Evolutionary conservation across 83 land plant species (phyloP), one percentile per base, ranked within the genome.

Genomic region (Isoetes engelmannii): DNA sequence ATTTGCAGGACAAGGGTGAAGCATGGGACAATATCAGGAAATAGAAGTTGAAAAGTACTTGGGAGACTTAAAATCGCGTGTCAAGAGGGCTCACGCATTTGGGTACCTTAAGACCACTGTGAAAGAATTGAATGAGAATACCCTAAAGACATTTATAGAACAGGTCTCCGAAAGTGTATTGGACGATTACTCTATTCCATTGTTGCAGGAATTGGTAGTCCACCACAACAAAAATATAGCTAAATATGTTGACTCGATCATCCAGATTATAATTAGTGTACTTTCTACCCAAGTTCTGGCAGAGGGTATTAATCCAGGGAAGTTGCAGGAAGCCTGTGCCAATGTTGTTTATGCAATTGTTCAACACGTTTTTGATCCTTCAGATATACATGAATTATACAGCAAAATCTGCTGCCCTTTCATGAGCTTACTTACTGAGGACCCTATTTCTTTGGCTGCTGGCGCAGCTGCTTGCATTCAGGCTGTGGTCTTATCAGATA

Each of bases 381-480:
- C 69, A 47, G 78, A 86, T 61, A 82, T 82, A 61, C 76, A 76
- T 46, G 77, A 69, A 21, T 73, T 88, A 28, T 75, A 90, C 53
- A 74, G 71, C 51, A 80, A 84, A 44, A 76, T 94, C 13, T 90
- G 86, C 68, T 69, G 74, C 65, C 99, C 99, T 13, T 81, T 94
- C 15, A 73, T 83, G 6, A 84, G 83, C 62, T 65, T 61, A 6
- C 65, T 75, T 41, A 5, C 74, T 44, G 78, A 63, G 6, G 70
- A 71, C 68, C 7, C 70, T 48, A 69, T 70, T 17, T 80, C 85
- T 56, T 72, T 84, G 5, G 84, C 93, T 12, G 80, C 86, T 41
- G 97, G 90, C 4, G 84, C 99, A 48, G 99, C 99, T 8, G 70
- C 85, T 6, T 94, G 99, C 74, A 63, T 94, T 56, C 84, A 85